A percentile compares a stretch with the other conserved stretches of the same genome.
phyloP scores from a whole-genome alignment of 139 green algal genomes.

The Tetradesmus lagerheimii region DNA sequence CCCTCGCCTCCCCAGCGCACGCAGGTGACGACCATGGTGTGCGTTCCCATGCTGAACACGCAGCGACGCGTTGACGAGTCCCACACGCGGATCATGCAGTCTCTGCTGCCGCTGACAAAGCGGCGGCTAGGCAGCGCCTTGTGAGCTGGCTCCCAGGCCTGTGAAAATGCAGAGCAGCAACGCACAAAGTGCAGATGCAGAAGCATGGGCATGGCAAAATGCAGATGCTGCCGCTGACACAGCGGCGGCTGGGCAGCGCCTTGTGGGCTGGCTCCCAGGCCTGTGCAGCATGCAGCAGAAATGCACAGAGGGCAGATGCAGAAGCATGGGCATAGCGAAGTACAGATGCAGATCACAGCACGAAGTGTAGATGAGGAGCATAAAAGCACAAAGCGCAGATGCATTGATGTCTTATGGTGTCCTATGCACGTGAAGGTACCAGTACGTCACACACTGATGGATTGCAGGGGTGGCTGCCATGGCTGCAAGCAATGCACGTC shows the following conservation, averaged over 20 bases:
- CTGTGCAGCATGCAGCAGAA: constrained; percentile 37
- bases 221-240: constrained; percentile 85
- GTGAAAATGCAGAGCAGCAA: not conserved
- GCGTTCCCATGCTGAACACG: constrained; percentile 55
- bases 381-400: too few relatives aligned
- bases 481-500: not conserved
- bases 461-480: too few relatives aligned
- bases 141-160: constrained; percentile 96
- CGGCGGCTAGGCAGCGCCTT: constrained; percentile 74
- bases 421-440: too few relatives aligned
- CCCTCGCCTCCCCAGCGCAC: constrained; percentile 96
- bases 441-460: not conserved
- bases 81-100: constrained; percentile 82
- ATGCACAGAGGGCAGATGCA: not conserved
- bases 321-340: not conserved
- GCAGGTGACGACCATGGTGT: constrained; percentile 75
- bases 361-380: too few relatives aligned
- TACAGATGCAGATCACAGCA: too few relatives aligned
- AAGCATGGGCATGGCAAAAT: not conserved
- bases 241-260: constrained; percentile 74
- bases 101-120: constrained; percentile 87
- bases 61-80: constrained; percentile 59
- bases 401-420: not conserved
- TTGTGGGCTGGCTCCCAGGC: constrained; percentile 96
- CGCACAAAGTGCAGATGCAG: not conserved